A percentile compares a stretch with the other conserved stretches of the same genome.
Evolutionary conservation across 1,284 basidiomycete species (phyloP).

Genomic region (Tylopilus orsonianus): DNA sequence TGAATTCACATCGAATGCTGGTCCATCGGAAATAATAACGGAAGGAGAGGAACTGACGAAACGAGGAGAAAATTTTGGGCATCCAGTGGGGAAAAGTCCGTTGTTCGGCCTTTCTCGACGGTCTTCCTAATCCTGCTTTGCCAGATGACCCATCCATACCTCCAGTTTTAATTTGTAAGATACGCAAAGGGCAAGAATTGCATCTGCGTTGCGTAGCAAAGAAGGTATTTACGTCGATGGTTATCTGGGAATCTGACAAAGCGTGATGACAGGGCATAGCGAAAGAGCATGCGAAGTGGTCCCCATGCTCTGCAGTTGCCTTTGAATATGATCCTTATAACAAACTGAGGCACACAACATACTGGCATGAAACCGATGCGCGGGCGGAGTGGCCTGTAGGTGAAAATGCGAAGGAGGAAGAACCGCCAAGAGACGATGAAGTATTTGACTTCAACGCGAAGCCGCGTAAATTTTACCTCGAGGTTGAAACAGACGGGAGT

Average conservation of each 20-base stretch:
- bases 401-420: constrained; percentile 81
- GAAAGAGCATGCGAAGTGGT: constrained; percentile 99
- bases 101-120: constrained; percentile 3
- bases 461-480: constrained; percentile 87
- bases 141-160: constrained; percentile 58
- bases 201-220: constrained; percentile 88
- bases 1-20: constrained; percentile 40
- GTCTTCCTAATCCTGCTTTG: constrained; percentile 2
- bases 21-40: constrained; percentile 37
- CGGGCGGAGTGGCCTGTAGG: constrained; percentile 83
- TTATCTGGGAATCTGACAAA: constrained; percentile 3
- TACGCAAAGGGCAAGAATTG: constrained; percentile 93
- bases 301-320: constrained; percentile 90
- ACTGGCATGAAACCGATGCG: constrained; percentile 90
- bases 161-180: constrained; percentile 88
- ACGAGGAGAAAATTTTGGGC: constrained; percentile 77
- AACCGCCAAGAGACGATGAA: constrained; percentile 74
- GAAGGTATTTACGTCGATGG: constrained; percentile 57
- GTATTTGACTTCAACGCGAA: constrained; percentile 86
- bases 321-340: constrained; percentile 99
- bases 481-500: constrained; percentile 90
- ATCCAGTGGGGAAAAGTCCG: constrained; percentile 83
- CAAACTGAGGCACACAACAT: constrained; percentile 91
- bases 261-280: constrained; percentile 75
- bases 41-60: constrained; percentile 71